Percentiles rank a stretch among this genome's conserved stretches.
Conservation (phyloP, 179 eudicot genomes). For the Spergularia azorica region DNA sequence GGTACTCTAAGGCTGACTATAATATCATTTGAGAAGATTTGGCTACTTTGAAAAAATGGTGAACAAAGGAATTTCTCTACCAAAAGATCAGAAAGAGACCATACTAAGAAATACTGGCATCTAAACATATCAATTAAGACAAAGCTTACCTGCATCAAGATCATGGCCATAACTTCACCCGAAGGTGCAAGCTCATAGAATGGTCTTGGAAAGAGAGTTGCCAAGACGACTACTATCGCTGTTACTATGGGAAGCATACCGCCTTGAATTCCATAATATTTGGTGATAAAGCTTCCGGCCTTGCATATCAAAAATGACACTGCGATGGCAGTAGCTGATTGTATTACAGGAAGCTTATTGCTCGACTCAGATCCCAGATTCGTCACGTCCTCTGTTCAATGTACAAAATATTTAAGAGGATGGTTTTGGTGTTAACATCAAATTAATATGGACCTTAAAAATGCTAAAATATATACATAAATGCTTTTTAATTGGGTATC, state of each 20-base stretch:
- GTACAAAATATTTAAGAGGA: conserved; percentile 7
- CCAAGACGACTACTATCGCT: conserved; percentile 69
- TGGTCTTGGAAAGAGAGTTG: conserved; percentile 66
- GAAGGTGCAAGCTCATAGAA: conserved; percentile 72
- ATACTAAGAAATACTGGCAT: neutral
- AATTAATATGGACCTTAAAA: neutral
- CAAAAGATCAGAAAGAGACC: neutral
- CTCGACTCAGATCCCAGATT: conserved; percentile 44
- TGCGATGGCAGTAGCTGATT: conserved; percentile 73
- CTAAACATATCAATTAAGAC: neutral
- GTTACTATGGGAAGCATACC: conserved; percentile 80
- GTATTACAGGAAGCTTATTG: conserved; percentile 60
- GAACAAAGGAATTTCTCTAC: neutral
- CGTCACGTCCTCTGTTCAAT: conserved; percentile 34
- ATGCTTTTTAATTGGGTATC: neutral
- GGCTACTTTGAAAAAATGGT: no score
- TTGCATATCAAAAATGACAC: conserved; percentile 84
- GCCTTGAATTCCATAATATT: conserved; percentile 66
- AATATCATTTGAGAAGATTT: no score
- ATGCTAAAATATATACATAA: neutral
- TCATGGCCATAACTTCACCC: conserved; percentile 79
- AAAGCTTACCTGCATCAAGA: conserved; percentile 73
- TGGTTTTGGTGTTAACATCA: neutral
- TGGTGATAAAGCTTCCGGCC: conserved; percentile 50
- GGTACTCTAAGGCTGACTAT: no score